Percentiles rank a stretch among this genome's conserved stretches.
Conservation (phyloP, 345 rosid species). For the Linum lewisii region DNA sequence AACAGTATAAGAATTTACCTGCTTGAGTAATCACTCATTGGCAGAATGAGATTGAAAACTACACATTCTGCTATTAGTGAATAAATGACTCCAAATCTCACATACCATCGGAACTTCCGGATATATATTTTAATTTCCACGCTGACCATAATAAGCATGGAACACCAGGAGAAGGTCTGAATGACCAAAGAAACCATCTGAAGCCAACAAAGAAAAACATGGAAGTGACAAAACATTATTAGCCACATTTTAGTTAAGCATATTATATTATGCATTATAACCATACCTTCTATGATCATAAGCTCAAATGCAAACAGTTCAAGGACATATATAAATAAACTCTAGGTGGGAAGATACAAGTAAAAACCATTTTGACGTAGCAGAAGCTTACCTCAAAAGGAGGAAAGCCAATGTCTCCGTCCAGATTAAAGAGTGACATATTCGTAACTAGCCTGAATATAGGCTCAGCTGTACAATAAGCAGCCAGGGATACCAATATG, state of each 20-base stretch:
- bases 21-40: conserved; percentile 12
- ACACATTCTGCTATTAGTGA: conserved; percentile 23
- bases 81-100: conserved; percentile 26
- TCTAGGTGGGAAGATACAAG: not conserved
- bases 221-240: not conserved
- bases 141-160: conserved; percentile 20
- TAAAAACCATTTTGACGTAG: not conserved
- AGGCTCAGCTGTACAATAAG: conserved; percentile 19
- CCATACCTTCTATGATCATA: not conserved
- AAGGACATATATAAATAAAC: not conserved
- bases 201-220: conserved; percentile 1
- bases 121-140: conserved; percentile 23
- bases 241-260: not conserved
- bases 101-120: conserved; percentile 26
- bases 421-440: conserved; percentile 23
- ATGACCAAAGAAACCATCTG: conserved; percentile 19
- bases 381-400: conserved; percentile 20
- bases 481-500: conserved; percentile 19
- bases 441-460: conserved; percentile 15
- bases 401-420: conserved; percentile 15
- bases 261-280: too few species aligned
- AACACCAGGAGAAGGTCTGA: conserved; percentile 22
- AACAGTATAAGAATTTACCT: conserved; percentile 13
- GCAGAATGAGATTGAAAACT: conserved; percentile 16
- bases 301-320: not conserved